phyloP scores from a whole-genome alignment of 768 basidiomycete species.

The Lenzites betulinus region DNA sequence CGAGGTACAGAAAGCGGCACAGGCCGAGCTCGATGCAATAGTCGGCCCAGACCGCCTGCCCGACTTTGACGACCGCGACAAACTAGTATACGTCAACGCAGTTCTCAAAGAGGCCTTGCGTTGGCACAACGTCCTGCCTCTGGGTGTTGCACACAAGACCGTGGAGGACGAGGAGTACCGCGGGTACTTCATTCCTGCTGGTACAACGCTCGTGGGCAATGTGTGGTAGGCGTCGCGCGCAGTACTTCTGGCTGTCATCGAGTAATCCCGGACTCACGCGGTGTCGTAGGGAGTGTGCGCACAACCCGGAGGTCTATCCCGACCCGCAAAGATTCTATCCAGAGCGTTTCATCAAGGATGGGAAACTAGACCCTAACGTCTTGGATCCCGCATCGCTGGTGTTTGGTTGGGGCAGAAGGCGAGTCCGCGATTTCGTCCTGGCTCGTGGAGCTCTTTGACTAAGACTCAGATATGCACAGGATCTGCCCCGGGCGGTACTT shows the following conservation, averaged over 20 bases:
- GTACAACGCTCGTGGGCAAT: constrained; percentile 25
- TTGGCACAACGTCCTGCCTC: constrained; percentile 16
- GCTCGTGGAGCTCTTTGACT: too few species aligned
- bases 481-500: background rate
- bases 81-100: constrained; percentile 14
- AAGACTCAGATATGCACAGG: background rate
- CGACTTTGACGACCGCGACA: constrained; percentile 5
- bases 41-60: constrained; percentile 18
- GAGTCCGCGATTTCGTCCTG: background rate
- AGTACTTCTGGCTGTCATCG: background rate
- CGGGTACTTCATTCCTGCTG: constrained; percentile 28
- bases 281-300: constrained; percentile 1
- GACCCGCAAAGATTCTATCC: constrained; percentile 12
- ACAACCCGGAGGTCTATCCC: constrained; percentile 5
- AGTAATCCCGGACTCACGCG: background rate
- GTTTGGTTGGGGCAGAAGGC: constrained; percentile 26
- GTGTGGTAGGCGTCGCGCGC: constrained; percentile 22
- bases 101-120: constrained; percentile 19
- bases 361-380: constrained; percentile 1
- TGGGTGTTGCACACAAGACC: constrained; percentile 31
- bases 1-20: constrained; percentile 4
- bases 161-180: constrained; percentile 25
- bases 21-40: background rate
- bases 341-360: constrained; percentile 18
- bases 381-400: constrained; percentile 5